Evolutionary conservation across 129 eudicot genomes (phyloP).

Genomic region (Rutidosis leptorrhynchoides): DNA sequence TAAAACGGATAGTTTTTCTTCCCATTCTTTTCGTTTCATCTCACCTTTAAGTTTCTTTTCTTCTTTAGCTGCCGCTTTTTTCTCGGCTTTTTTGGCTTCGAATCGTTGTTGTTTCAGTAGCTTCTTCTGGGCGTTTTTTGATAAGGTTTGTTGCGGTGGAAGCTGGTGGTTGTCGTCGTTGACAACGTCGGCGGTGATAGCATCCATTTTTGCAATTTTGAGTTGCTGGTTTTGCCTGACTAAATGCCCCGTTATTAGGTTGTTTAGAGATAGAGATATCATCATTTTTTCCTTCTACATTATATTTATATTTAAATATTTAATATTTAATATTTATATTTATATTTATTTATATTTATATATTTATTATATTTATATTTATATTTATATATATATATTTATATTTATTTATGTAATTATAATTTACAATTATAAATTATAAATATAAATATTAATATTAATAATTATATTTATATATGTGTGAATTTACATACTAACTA

Average conservation of each 20-base stretch:
- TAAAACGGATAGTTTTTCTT: conserved; percentile 47
- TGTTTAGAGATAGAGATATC: conserved; percentile 26
- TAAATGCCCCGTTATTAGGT: conserved; percentile 20
- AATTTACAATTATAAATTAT: too few species aligned
- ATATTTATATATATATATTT: too few species aligned
- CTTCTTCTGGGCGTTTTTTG: conserved; percentile 83
- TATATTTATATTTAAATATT: too few species aligned
- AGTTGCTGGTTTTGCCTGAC: neutral
- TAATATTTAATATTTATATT: too few species aligned
- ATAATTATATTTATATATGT: too few species aligned
- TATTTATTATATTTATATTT: too few species aligned
- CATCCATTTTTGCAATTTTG: conserved; percentile 22
- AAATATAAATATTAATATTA: too few species aligned
- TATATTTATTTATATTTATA: too few species aligned
- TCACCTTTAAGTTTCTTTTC: conserved; percentile 60
- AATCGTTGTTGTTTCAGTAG: conserved; percentile 65
- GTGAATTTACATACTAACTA: too few species aligned
- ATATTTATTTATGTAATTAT: too few species aligned
- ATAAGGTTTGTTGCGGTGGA: conserved; percentile 35
- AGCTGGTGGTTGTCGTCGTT: conserved; percentile 9
- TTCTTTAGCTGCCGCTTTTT: conserved; percentile 64
- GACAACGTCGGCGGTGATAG: conserved; percentile 11
- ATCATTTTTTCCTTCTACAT: neutral
- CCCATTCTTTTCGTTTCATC: conserved; percentile 80
- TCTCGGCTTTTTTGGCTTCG: conserved; percentile 86